Evolutionary conservation across 176 grass and related monocot species (phyloP).

Genomic region (Chrysopogon serrulatus): DNA sequence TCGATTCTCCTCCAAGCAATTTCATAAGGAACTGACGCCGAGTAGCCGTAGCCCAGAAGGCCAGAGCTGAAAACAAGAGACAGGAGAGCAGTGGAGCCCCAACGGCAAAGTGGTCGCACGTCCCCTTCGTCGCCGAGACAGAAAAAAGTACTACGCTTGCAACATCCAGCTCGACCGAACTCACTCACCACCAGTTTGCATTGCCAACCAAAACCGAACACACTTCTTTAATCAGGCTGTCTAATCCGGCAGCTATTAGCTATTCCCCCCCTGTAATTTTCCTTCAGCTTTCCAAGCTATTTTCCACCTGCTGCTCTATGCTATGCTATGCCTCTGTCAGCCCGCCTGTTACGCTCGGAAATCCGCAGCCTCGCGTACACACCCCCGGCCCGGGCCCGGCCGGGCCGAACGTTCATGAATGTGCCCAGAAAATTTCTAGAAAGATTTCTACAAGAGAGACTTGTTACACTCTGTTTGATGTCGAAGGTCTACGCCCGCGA

Average conservation of each 20-base stretch:
- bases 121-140: slow-evolving; percentile 42
- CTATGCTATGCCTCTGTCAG: background rate
- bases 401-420: background rate
- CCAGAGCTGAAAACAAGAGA: background rate
- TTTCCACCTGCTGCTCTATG: background rate
- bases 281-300: background rate
- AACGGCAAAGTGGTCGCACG: slow-evolving; percentile 51
- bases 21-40: background rate
- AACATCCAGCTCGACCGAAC: slow-evolving; percentile 39
- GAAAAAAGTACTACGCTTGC: slow-evolving; percentile 31
- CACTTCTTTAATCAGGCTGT: background rate
- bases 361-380: background rate
- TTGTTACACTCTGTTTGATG: background rate
- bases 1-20: slow-evolving; percentile 30
- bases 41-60: background rate
- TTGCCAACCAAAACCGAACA: slow-evolving; percentile 18
- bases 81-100: slow-evolving; percentile 13
- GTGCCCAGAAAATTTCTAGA: background rate
- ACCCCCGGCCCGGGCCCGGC: background rate
- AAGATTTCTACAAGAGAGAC: background rate
- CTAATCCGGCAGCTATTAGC: background rate
- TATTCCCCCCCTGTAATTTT: background rate
- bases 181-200: background rate
- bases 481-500: background rate
- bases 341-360: slow-evolving; percentile 17